These are phyloP conservation scores for Aspergillus brasiliensis DNA, from an alignment of 2,329 filamentous ascomycete species.

Conservation along the genomic window DNA sequence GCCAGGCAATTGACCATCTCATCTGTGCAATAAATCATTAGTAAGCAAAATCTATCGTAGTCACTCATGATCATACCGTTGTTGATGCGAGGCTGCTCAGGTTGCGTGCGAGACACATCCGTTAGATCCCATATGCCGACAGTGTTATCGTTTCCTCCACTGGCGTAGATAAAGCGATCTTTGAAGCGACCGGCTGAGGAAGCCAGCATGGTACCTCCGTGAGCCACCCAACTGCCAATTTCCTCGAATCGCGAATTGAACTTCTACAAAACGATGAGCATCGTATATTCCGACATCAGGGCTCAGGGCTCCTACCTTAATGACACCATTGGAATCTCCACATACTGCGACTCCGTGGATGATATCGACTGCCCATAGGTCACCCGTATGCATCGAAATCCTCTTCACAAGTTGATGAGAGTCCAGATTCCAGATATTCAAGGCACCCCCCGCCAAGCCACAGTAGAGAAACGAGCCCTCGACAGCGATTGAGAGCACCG, in stretches of 20 bases:
- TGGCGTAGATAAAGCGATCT: constrained; percentile 81
- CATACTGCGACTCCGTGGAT: constrained; percentile 84
- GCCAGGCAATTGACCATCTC: constrained; percentile 69
- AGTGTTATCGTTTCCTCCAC: constrained; percentile 88
- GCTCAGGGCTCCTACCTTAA: constrained; percentile 62
- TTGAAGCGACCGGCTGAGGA: constrained; percentile 74
- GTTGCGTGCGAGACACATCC: constrained; percentile 54
- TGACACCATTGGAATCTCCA: constrained; percentile 83
- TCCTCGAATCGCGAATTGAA: constrained; percentile 83
- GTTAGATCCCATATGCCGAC: constrained; percentile 85
- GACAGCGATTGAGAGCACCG: constrained; percentile 75
- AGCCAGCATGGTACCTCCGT: constrained; percentile 82
- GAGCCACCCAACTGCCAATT: constrained; percentile 76
- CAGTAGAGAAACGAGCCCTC: constrained; percentile 93
- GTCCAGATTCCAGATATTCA: constrained; percentile 96
- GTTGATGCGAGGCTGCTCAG: constrained; percentile 54
- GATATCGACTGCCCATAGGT: constrained; percentile 85
- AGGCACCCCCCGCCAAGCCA: constrained; percentile 80
- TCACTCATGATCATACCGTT: constrained; percentile 49
- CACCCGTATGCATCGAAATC: constrained; percentile 76
- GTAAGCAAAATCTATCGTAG: not conserved
- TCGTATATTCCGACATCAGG: not conserved
- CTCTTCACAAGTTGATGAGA: constrained; percentile 87
- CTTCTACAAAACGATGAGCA: constrained; percentile 49
- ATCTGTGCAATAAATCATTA: constrained; percentile 44